Conservation (phyloP, 805 yeast species). For the Candida odintsovae region DNA sequence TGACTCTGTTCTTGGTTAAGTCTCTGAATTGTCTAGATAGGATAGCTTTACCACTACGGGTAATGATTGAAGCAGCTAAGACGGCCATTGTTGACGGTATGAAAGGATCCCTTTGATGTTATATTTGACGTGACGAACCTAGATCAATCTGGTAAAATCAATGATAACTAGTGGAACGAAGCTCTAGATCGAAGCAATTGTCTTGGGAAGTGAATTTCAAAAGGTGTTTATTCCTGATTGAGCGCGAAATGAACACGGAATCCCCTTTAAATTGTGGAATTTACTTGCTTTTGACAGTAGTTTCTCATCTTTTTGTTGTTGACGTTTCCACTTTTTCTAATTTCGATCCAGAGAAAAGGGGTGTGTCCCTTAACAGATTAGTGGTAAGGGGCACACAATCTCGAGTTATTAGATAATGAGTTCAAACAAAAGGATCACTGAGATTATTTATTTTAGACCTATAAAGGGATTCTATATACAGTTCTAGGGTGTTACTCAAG, state of each 20-base stretch:
- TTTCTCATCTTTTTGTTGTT: constrained; percentile 7
- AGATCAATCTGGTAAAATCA: not conserved
- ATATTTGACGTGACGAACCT: not conserved
- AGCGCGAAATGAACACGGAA: not conserved
- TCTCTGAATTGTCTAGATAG: constrained; percentile 90
- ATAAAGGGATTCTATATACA: not conserved
- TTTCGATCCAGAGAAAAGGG: constrained; percentile 3
- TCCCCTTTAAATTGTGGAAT: not conserved
- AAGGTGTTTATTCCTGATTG: not conserved
- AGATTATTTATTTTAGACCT: not conserved
- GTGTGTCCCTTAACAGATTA: constrained; percentile 2
- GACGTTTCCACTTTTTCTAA: constrained; percentile 14
- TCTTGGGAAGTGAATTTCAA: not conserved
- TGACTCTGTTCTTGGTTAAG: constrained; percentile 75
- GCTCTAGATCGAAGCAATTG: not conserved
- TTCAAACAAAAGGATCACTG: not conserved
- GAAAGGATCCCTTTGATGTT: not conserved
- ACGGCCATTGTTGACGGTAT: constrained; percentile 47
- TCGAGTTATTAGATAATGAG: too few species aligned
- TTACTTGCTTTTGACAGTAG: not conserved
- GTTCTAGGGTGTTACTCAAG: not conserved
- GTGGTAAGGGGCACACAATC: constrained; percentile 1
- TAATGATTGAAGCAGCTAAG: constrained; percentile 90
- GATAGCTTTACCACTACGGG: constrained; percentile 89
- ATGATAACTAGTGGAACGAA: not conserved